Evolutionary conservation across 2,329 filamentous ascomycete genomes (phyloP).

Genomic region (Neonectria coccinea): DNA sequence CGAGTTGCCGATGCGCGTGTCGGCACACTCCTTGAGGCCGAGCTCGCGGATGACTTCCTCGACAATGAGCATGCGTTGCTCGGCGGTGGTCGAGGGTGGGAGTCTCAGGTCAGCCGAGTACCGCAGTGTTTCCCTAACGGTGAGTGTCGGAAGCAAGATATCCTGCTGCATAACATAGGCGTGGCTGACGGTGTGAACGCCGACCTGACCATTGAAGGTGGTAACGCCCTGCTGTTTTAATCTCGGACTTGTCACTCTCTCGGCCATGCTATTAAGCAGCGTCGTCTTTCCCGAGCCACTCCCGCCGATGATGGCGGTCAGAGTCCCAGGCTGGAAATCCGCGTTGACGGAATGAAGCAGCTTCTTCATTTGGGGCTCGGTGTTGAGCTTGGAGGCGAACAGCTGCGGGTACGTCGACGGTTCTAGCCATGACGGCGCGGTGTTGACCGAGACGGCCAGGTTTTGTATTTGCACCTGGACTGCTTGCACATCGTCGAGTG

Average conservation of each 20-base stretch:
- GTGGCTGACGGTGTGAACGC: conserved; percentile 67
- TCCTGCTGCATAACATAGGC: conserved; percentile 84
- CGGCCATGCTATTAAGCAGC: conserved; percentile 77
- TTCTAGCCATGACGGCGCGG: conserved; percentile 65
- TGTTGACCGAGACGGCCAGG: conserved; percentile 68
- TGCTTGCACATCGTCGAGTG: conserved; percentile 65
- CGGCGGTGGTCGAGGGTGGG: conserved; percentile 68
- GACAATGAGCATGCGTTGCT: conserved; percentile 72
- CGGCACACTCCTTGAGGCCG: conserved; percentile 80
- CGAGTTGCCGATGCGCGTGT: conserved; percentile 78
- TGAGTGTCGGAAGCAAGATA: conserved; percentile 77
- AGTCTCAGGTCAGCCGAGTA: conserved; percentile 80
- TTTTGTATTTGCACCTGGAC: conserved; percentile 66
- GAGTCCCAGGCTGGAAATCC: conserved; percentile 71
- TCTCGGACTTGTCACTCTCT: conserved; percentile 70
- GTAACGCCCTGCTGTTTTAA: conserved; percentile 65
- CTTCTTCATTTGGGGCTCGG: conserved; percentile 56
- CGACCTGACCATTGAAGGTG: conserved; percentile 70
- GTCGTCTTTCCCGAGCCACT: conserved; percentile 81
- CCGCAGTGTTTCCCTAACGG: conserved; percentile 78
- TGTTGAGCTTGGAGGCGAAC: conserved; percentile 53
- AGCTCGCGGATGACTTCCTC: conserved; percentile 82
- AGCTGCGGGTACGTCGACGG: conserved; percentile 60
- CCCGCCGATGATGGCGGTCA: conserved; percentile 82
- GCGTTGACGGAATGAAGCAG: conserved; percentile 74